Percentiles rank a stretch among this genome's conserved stretches.
These are phyloP conservation scores for Xylaria sp. DNA, from an alignment of 495 filamentous ascomycete genomes.

Conservation along the genomic window DNA sequence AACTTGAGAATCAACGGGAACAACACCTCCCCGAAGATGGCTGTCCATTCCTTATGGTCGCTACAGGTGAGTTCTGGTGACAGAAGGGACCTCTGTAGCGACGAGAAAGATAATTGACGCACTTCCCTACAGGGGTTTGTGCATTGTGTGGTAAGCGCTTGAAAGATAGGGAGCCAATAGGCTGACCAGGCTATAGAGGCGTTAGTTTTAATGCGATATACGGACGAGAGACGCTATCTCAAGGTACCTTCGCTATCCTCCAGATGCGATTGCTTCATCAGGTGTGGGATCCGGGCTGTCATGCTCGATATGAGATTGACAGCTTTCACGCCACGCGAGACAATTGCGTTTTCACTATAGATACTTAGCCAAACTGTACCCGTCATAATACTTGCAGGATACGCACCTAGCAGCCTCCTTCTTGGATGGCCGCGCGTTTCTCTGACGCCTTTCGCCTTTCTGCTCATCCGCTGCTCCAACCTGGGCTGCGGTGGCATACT, in stretches of 20 bases:
- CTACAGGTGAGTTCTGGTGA: conserved; percentile 76
- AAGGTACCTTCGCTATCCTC: conserved; percentile 80
- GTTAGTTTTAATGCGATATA: conserved; percentile 32
- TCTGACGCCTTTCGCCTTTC: conserved; percentile 70
- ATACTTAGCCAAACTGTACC: conserved; percentile 30
- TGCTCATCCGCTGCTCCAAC: conserved; percentile 83
- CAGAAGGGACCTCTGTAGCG: conserved; percentile 83
- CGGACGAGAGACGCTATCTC: conserved; percentile 24
- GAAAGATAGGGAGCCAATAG: conserved; percentile 97
- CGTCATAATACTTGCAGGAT: not conserved
- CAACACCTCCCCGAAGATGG: conserved; percentile 92
- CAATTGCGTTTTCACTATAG: conserved; percentile 70
- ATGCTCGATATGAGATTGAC: conserved; percentile 80
- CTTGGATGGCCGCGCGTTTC: conserved; percentile 56
- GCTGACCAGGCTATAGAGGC: conserved; percentile 82
- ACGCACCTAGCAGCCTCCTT: conserved; percentile 66
- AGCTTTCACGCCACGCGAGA: conserved; percentile 79
- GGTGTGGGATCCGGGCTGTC: conserved; percentile 77
- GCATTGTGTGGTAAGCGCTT: conserved; percentile 85
- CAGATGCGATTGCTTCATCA: conserved; percentile 92
- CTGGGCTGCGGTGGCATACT: conserved; percentile 85
- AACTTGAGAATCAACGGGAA: conserved; percentile 92
- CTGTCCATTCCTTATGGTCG: conserved; percentile 89
- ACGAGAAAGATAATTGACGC: conserved; percentile 85
- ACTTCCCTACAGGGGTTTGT: conserved; percentile 96